phyloP scores from a whole-genome alignment of 169 alveolate genomes.

The Cryptosporidium meleagridis region DNA sequence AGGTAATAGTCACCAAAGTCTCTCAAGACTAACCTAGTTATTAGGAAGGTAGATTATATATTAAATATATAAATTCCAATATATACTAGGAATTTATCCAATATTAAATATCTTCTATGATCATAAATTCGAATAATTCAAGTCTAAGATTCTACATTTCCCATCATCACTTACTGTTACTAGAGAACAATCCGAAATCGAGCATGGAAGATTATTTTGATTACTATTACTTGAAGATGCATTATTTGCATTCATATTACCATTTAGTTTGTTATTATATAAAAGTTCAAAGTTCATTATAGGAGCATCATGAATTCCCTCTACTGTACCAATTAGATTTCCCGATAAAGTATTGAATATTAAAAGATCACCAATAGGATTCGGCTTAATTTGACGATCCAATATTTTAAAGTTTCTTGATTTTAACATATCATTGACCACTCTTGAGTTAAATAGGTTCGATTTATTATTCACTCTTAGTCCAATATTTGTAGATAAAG shows the following conservation, averaged over 20 bases:
- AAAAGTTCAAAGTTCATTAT: slow-evolving; percentile 60
- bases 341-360: slow-evolving; percentile 46
- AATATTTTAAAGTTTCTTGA: background rate
- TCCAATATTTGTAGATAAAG: background rate
- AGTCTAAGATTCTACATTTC: slow-evolving; percentile 43
- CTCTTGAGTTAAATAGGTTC: background rate
- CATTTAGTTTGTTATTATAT: background rate
- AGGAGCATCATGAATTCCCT: slow-evolving; percentile 73
- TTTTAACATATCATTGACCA: background rate
- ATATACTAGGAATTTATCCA: background rate
- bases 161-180: slow-evolving; percentile 71
- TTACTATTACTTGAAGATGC: background rate
- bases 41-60: too few species aligned
- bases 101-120: background rate
- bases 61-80: too few species aligned
- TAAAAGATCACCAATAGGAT: slow-evolving; percentile 49
- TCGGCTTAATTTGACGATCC: slow-evolving; percentile 47
- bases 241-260: background rate
- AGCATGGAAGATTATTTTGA: background rate
- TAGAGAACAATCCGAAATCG: slow-evolving; percentile 32
- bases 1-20: slow-evolving; percentile 24
- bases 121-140: slow-evolving; percentile 2
- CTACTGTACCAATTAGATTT: slow-evolving; percentile 17
- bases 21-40: slow-evolving; percentile 8
- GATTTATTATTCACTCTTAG: background rate